phyloP scores from a whole-genome alignment of 345 rosid genomes.

The Heritiera fomes region DNA sequence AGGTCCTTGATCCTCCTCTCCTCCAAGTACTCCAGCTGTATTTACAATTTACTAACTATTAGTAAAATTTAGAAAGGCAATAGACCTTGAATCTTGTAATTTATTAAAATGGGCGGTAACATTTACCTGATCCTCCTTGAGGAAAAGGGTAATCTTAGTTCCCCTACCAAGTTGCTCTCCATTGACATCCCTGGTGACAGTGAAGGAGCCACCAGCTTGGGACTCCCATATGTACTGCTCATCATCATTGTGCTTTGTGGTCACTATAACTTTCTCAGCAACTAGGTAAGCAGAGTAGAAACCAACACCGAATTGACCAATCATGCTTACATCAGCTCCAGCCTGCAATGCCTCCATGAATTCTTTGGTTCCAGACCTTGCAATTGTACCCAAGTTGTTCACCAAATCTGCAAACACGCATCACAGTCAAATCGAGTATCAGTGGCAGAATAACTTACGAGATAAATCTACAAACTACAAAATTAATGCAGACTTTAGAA shows the following conservation, averaged over 20 bases:
- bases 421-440: too few species aligned
- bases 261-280: conserved; percentile 80
- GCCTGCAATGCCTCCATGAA: conserved; percentile 92
- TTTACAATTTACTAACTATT: not conserved
- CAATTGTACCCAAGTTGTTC: conserved; percentile 88
- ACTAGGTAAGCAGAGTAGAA: conserved; percentile 95
- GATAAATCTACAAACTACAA: too few species aligned
- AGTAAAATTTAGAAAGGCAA: not conserved
- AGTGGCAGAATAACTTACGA: too few species aligned
- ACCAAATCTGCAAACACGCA: conserved; percentile 50
- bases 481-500: too few species aligned
- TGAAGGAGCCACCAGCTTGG: conserved; percentile 95
- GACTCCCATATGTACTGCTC: conserved; percentile 91
- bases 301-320: conserved; percentile 91
- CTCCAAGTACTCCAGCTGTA: conserved; percentile 77
- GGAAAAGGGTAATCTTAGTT: conserved; percentile 73
- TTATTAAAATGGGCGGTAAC: too few species aligned
- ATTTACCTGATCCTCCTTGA: conserved; percentile 77
- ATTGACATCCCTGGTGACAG: conserved; percentile 65
- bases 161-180: conserved; percentile 92
- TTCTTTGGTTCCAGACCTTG: conserved; percentile 91
- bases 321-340: conserved; percentile 96
- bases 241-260: conserved; percentile 80
- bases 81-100: not conserved
- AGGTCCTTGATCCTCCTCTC: conserved; percentile 93